These are phyloP conservation scores for Trichoderma aggressivum DNA, from an alignment of 2,329 filamentous ascomycete genomes.

Conservation along the genomic window DNA sequence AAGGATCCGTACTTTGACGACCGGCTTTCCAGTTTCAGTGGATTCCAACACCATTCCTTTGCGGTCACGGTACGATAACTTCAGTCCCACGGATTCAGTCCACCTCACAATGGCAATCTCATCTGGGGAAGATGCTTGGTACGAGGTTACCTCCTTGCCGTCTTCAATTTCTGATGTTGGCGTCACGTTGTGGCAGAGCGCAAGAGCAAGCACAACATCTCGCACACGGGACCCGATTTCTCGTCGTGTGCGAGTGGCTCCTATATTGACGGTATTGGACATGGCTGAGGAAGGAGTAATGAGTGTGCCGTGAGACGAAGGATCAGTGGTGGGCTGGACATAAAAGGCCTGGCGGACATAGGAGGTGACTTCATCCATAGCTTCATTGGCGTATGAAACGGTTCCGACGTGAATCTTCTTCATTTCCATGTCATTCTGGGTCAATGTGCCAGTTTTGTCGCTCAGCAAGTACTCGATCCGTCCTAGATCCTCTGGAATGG, in stretches of 20 bases:
- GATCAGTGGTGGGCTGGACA: constrained; percentile 44
- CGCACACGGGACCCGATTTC: constrained; percentile 93
- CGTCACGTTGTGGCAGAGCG: constrained; percentile 95
- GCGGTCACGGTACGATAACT: constrained; percentile 79
- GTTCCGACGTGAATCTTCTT: constrained; percentile 98
- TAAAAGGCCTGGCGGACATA: constrained; percentile 85
- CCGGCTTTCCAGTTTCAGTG: constrained; percentile 65
- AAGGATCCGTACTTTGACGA: constrained; percentile 83
- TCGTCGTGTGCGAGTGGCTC: constrained; percentile 77
- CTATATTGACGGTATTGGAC: constrained; percentile 55
- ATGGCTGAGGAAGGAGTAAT: constrained; percentile 75
- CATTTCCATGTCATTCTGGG: constrained; percentile 98
- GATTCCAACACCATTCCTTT: constrained; percentile 81
- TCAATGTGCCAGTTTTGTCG: constrained; percentile 97
- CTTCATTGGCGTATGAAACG: constrained; percentile 95
- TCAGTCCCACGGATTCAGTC: constrained; percentile 88
- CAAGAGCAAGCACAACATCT: constrained; percentile 87
- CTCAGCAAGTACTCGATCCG: constrained; percentile 94
- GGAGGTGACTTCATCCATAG: constrained; percentile 92
- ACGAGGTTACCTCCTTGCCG: constrained; percentile 73
- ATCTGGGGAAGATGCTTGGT: constrained; percentile 95
- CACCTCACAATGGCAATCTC: constrained; percentile 97
- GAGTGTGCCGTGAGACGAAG: constrained; percentile 48
- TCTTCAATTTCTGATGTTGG: constrained; percentile 75
- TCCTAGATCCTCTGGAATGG: constrained; percentile 93